phyloP scores from a whole-genome alignment of 2,329 filamentous ascomycete species.

The Endoconidiophora laricicola region DNA sequence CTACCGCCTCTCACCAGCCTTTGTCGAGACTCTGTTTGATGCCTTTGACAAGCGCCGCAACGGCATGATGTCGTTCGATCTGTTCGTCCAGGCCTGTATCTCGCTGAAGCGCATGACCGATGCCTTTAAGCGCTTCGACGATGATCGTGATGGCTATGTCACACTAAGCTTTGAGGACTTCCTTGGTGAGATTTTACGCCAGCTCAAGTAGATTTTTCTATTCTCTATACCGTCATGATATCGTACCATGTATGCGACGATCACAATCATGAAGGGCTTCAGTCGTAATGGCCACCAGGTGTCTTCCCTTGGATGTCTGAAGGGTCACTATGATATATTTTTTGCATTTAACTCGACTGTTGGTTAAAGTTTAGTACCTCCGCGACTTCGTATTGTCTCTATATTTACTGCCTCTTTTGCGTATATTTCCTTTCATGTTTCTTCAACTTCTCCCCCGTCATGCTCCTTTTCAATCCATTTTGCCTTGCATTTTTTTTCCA shows the following conservation, averaged over 20 bases:
- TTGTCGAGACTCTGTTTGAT: slow-evolving; percentile 69
- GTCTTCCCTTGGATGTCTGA: too few relatives aligned
- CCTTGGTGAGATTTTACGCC: slow-evolving; percentile 49
- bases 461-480: background rate
- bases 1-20: slow-evolving; percentile 71
- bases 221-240: too few relatives aligned
- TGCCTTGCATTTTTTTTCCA: too few relatives aligned
- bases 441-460: background rate
- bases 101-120: slow-evolving; percentile 97
- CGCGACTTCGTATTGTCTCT: too few relatives aligned
- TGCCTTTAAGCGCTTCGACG: slow-evolving; percentile 97
- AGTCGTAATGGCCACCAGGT: too few relatives aligned
- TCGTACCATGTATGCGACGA: too few relatives aligned
- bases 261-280: too few relatives aligned
- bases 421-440: background rate
- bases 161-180: slow-evolving; percentile 72
- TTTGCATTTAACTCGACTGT: background rate
- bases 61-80: slow-evolving; percentile 72
- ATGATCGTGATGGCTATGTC: slow-evolving; percentile 87
- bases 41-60: slow-evolving; percentile 68
- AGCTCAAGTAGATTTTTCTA: slow-evolving; percentile 30
- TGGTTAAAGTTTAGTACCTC: too few relatives aligned
- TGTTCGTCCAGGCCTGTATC: slow-evolving; percentile 97
- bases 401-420: background rate
- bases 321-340: background rate